Evolutionary conservation across 345 rosid genomes (phyloP), one percentile per base, ranked within the genome.

Genomic region (Anastatica hierochuntica): DNA sequence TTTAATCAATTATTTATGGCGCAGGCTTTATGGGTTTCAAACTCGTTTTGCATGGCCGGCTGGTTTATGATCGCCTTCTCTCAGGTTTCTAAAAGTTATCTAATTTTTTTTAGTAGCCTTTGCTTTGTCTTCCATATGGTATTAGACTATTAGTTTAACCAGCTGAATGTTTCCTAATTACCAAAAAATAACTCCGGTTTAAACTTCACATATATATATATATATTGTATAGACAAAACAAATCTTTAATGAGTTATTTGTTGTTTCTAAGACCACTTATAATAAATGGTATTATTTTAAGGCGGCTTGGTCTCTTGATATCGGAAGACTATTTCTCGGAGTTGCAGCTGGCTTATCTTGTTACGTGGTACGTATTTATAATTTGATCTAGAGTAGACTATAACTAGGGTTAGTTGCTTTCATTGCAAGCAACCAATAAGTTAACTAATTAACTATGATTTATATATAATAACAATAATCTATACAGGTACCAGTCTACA

Each of bases 311-410:
- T 83, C 66, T 66, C 81, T 85, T 24, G 72, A 85, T 30, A 17
- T 78, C 8, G 97, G 95, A 69, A 72, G 95, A 65, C 59, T 86
- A 42, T 58, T 74, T 14, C 67, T 79, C 11, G 95, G 97, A 42
- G 78, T 66, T 49, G 97, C 90, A 50, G 72, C 88, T 73, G 97
- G 95, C 53, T 39, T 86, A 1, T 70, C 78, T 51, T 83, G 94
- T 15, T 90, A 79, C 53, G 90, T 80, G 88, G 95, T 90, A 85
- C 23, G 78, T 19, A 19, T 12, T 58, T 14, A 14, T 18, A 10
- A n/a, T n/a, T n/a, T n/a, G n/a, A n/a, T n/a, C n/a, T n/a, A n/a
- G n/a, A n/a, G n/a, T n/a, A n/a, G n/a, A n/a, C n/a, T 8, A 5
- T 56, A 15, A 38, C 26, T 27, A 52, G 16, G 43, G 30, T 36